phyloP scores from a whole-genome alignment of 179 eudicot genomes.

The Sideroxylon spinosum region DNA sequence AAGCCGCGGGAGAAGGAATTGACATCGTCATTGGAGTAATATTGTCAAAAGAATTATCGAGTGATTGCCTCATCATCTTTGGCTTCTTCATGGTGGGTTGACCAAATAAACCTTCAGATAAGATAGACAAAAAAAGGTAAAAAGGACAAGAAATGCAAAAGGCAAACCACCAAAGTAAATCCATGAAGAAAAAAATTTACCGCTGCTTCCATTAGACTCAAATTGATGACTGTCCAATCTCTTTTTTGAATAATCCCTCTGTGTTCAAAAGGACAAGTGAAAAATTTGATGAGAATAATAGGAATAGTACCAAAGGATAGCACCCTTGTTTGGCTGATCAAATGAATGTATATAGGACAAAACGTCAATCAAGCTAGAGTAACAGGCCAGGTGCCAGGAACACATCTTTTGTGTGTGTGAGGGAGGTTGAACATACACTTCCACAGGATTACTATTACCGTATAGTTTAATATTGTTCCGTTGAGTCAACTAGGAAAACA shows the following conservation, averaged over 20 bases:
- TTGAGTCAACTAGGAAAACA: background rate
- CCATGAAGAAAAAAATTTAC: slow-evolving; percentile 34
- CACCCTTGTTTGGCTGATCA: slow-evolving; percentile 2
- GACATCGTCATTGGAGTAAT: slow-evolving; percentile 49
- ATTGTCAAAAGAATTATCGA: slow-evolving; percentile 62
- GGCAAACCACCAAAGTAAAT: background rate
- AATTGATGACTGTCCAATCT: slow-evolving; percentile 54
- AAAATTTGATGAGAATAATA: background rate
- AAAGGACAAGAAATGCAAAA: slow-evolving; percentile 9
- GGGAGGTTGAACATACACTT: background rate
- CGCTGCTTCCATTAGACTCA: slow-evolving; percentile 67
- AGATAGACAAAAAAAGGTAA: slow-evolving; percentile 14
- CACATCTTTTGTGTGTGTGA: background rate
- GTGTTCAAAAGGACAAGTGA: slow-evolving; percentile 22
- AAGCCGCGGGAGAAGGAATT: slow-evolving; percentile 77
- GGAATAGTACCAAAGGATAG: background rate
- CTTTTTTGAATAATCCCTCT: slow-evolving; percentile 67
- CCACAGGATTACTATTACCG: background rate
- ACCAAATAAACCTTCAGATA: slow-evolving; percentile 54
- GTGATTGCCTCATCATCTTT: slow-evolving; percentile 56
- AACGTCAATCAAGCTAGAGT: background rate
- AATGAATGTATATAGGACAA: background rate
- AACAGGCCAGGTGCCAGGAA: background rate
- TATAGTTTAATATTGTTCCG: background rate
- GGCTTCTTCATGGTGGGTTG: slow-evolving; percentile 59